These are phyloP conservation scores for Elsinoe perseae DNA, from an alignment of 2,329 filamentous ascomycete species.

Conservation along the genomic window DNA sequence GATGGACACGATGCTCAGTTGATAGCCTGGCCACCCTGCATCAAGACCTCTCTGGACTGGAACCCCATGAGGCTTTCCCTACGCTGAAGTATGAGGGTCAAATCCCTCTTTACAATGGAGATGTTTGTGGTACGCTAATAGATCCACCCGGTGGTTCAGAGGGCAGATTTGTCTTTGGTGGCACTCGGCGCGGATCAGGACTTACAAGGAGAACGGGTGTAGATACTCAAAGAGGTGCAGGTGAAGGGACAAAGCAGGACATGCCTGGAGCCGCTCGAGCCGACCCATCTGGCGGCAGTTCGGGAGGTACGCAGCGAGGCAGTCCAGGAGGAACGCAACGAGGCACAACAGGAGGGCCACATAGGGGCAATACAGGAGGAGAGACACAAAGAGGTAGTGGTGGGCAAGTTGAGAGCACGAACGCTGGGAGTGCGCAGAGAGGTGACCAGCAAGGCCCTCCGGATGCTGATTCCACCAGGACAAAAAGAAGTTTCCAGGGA, in stretches of 20 bases:
- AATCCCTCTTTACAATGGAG: background rate
- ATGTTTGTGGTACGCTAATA: background rate
- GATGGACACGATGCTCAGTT: background rate
- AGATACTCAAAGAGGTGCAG: background rate
- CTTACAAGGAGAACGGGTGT: background rate
- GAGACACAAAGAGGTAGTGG: background rate
- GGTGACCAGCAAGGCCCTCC: too few relatives aligned
- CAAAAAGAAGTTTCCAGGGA: too few relatives aligned
- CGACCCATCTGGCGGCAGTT: too few relatives aligned
- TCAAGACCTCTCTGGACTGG: background rate
- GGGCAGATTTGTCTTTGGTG: background rate
- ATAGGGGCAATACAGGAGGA: background rate
- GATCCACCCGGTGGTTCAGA: background rate
- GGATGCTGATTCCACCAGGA: too few relatives aligned
- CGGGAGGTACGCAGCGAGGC: background rate
- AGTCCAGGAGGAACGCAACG: too few relatives aligned
- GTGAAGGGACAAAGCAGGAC: too few relatives aligned
- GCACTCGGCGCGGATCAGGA: slow-evolving; percentile 2
- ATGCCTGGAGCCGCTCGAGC: too few relatives aligned
- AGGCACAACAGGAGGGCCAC: background rate
- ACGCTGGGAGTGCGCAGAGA: too few relatives aligned
- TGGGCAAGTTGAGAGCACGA: too few relatives aligned
- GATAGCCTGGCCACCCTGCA: background rate
- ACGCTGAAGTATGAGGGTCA: background rate
- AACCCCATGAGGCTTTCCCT: background rate